Conservation (phyloP, 2,329 filamentous ascomycete genomes). For the Falciphora oryzae region DNA sequence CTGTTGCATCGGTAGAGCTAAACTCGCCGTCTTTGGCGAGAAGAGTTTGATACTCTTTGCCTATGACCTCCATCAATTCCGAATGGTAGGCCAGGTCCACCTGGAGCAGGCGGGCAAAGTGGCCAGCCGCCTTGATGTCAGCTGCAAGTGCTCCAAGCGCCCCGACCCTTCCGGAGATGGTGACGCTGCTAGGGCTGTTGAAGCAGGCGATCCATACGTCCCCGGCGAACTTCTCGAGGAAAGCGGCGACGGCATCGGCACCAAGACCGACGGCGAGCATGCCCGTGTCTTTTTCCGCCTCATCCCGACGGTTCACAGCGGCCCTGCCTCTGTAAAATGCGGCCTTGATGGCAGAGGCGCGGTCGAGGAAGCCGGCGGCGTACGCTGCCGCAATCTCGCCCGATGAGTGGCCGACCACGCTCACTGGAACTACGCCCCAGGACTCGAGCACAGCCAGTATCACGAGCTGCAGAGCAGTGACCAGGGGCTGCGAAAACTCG, state of each 20-base stretch:
- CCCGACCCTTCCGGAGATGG: background rate
- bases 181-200: background rate
- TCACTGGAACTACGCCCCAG: conserved; percentile 2
- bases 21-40: too few relatives aligned
- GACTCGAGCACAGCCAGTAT: conserved; percentile 1
- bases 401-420: conserved; percentile 12
- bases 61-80: conserved; percentile 23
- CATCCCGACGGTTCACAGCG: too few relatives aligned
- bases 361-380: conserved; percentile 7
- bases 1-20: too few relatives aligned
- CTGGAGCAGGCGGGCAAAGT: conserved; percentile 26
- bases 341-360: conserved; percentile 7
- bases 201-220: background rate
- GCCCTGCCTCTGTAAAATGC: background rate
- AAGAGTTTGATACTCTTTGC: too few relatives aligned
- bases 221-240: background rate
- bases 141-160: background rate
- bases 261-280: conserved; percentile 17
- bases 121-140: conserved; percentile 20
- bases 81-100: conserved; percentile 33
- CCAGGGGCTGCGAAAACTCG: conserved; percentile 10
- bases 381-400: conserved; percentile 15
- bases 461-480: conserved; percentile 13
- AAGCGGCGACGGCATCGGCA: conserved; percentile 5
- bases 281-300: too few relatives aligned